A percentile compares a stretch with the other conserved stretches of the same genome.
These are phyloP conservation scores for Acephala macrosclerotiorum DNA, from an alignment of 2,329 filamentous ascomycete species.

Conservation along the genomic window DNA sequence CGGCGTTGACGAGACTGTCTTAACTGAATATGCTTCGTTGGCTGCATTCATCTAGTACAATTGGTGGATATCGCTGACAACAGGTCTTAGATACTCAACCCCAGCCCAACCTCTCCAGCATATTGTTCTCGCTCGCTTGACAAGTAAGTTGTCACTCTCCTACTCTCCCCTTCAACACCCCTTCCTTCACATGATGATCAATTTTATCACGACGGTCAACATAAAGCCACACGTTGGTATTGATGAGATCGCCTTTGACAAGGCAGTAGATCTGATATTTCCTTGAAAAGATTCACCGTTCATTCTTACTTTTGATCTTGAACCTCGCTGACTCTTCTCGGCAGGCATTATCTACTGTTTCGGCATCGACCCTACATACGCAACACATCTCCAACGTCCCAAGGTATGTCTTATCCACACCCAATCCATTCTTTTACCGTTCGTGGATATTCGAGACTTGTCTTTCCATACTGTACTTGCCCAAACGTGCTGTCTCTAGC, in stretches of 20 bases:
- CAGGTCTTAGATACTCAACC: neutral
- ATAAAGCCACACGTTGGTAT: slow-evolving; percentile 70
- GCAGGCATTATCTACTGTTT: neutral
- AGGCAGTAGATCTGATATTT: slow-evolving; percentile 56
- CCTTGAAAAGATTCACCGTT: slow-evolving; percentile 13
- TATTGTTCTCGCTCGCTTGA: neutral
- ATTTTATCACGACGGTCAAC: slow-evolving; percentile 88
- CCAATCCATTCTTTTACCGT: too few species aligned
- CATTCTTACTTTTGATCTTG: neutral
- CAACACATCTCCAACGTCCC: neutral
- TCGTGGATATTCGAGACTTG: too few species aligned
- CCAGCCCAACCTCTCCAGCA: too few species aligned
- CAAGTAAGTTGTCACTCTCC: neutral
- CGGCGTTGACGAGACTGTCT: slow-evolving; percentile 61
- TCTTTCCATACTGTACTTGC: too few species aligned
- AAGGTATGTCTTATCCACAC: neutral
- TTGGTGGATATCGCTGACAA: slow-evolving; percentile 29
- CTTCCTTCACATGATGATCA: slow-evolving; percentile 70
- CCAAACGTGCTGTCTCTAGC: too few species aligned
- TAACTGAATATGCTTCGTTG: slow-evolving; percentile 51
- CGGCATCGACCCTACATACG: neutral
- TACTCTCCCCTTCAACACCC: slow-evolving; percentile 11
- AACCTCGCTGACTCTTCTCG: neutral
- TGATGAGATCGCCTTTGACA: slow-evolving; percentile 86
- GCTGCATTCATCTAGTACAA: slow-evolving; percentile 1